phyloP scores from a whole-genome alignment of 345 rosid species.

The Citrus sinensis region DVS_A1.0 CM039165.1:31283501-31284000 shows the following conservation, averaged over 20 bases:
- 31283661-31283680: background rate
- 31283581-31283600: background rate
- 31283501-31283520: background rate
- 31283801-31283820: background rate
- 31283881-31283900: background rate
- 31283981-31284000: constrained; percentile 16
- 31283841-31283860: background rate
- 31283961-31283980: constrained; percentile 17
- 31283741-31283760: background rate
- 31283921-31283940: constrained; percentile 10
- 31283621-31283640: background rate
- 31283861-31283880: background rate
- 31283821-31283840: background rate
- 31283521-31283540: background rate
- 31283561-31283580: background rate
- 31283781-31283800: background rate
- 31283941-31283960: background rate
- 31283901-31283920: background rate
- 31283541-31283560: background rate
- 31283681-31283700: background rate
- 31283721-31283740: background rate
- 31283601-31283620: background rate
- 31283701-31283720: no score
- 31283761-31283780: background rate
- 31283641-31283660: background rate